Percentiles rank a stretch among this genome's conserved stretches.
phyloP scores from a whole-genome alignment of 2,329 filamentous ascomycete species.

The Microsporum canis region DNA sequence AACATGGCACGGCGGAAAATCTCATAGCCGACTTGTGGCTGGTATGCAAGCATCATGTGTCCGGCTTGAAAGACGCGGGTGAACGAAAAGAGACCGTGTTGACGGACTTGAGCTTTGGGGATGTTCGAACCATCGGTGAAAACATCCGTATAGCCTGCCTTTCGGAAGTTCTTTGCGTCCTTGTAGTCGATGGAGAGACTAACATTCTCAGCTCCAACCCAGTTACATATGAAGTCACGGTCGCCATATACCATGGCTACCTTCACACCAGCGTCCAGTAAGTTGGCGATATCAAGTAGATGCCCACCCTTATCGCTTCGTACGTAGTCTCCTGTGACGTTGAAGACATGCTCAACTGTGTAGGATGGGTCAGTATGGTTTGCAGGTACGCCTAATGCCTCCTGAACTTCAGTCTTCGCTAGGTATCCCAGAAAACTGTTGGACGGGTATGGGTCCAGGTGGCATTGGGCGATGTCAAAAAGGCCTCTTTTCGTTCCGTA shows the following conservation, averaged over 20 bases:
- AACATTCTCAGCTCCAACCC: slow-evolving; percentile 60
- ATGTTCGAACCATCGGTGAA: slow-evolving; percentile 51
- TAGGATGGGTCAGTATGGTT: slow-evolving; percentile 44
- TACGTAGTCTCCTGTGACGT: slow-evolving; percentile 49
- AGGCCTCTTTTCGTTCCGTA: slow-evolving; percentile 40
- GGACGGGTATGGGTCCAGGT: slow-evolving; percentile 42
- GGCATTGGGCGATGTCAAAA: slow-evolving; percentile 47
- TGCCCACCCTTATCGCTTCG: slow-evolving; percentile 43
- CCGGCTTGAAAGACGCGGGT: slow-evolving; percentile 47
- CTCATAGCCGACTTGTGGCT: slow-evolving; percentile 43
- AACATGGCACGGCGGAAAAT: slow-evolving; percentile 43
- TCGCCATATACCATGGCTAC: slow-evolving; percentile 63
- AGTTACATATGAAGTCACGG: slow-evolving; percentile 47
- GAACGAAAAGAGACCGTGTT: slow-evolving; percentile 64
- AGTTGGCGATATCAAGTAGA: slow-evolving; percentile 47
- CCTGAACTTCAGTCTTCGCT: slow-evolving; percentile 46
- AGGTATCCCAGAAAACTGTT: slow-evolving; percentile 46
- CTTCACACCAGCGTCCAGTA: slow-evolving; percentile 51
- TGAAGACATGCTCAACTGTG: slow-evolving; percentile 39
- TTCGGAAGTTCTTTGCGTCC: slow-evolving; percentile 42
- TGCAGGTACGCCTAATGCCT: slow-evolving; percentile 45
- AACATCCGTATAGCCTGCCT: slow-evolving; percentile 62
- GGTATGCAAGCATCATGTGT: slow-evolving; percentile 42
- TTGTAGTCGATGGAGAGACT: slow-evolving; percentile 49
- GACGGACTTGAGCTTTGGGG: slow-evolving; percentile 52